Percentiles rank a stretch among this genome's conserved stretches.
Evolutionary conservation across 1,284 basidiomycete genomes (phyloP).

Genomic region (Sanghuangporus weigelae): DNA sequence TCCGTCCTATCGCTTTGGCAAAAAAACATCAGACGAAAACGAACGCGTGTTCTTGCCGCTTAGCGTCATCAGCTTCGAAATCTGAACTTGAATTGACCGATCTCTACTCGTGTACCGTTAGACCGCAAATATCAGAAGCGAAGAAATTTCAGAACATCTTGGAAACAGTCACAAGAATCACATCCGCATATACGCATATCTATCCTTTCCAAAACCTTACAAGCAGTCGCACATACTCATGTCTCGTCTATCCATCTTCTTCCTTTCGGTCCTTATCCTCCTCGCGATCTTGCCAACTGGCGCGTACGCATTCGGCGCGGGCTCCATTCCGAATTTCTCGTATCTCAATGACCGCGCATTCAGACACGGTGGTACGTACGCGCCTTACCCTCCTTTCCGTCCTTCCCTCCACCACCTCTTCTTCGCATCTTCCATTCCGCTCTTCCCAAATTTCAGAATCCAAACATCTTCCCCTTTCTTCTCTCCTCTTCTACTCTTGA

Average conservation of each 20-base stretch:
- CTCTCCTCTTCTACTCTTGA: too few relatives aligned
- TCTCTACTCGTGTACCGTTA: too few relatives aligned
- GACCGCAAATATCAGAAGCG: too few relatives aligned
- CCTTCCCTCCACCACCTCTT: neutral
- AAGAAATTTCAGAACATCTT: too few relatives aligned
- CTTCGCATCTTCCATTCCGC: neutral
- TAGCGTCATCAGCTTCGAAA: too few relatives aligned
- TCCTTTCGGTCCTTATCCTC: neutral
- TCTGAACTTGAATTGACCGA: too few relatives aligned
- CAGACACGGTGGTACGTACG: conserved; percentile 11
- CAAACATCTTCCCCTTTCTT: neutral
- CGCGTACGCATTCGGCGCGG: conserved; percentile 8
- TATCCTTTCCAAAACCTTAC: too few relatives aligned
- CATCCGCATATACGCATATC: neutral
- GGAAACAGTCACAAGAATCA: too few relatives aligned
- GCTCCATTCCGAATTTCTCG: conserved; percentile 6
- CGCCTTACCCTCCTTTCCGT: neutral
- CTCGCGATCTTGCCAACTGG: conserved; percentile 2
- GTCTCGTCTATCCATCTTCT: neutral
- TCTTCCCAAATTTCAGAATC: neutral
- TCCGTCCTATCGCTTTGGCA: too few relatives aligned
- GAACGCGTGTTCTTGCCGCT: too few relatives aligned
- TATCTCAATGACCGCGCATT: conserved; percentile 11
- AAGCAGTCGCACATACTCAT: too few relatives aligned
- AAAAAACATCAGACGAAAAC: too few relatives aligned